phyloP scores from a whole-genome alignment of 2,329 filamentous ascomycete genomes.

The Macrophomina pseudophaseolina region DNA sequence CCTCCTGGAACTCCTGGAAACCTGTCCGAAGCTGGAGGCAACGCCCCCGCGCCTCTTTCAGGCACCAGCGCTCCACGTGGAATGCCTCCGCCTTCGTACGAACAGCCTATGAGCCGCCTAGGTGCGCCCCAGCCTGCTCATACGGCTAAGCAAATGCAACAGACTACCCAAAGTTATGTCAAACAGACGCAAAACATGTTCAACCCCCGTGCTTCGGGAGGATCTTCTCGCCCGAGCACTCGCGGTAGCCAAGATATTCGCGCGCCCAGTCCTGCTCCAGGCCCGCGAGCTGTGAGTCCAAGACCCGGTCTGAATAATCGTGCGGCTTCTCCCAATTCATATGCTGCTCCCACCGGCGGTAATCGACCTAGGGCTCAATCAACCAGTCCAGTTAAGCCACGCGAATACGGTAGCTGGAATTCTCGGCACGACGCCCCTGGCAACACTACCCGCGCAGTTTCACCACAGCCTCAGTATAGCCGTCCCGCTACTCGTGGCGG shows the following conservation, averaged over 20 bases:
- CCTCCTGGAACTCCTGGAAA: slow-evolving; percentile 30
- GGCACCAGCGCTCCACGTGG: slow-evolving; percentile 64
- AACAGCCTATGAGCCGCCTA: slow-evolving; percentile 75
- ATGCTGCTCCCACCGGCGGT: slow-evolving; percentile 46
- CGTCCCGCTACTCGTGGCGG: slow-evolving; percentile 39
- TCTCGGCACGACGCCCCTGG: slow-evolving; percentile 45
- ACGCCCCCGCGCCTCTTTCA: slow-evolving; percentile 35
- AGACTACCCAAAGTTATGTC: slow-evolving; percentile 87
- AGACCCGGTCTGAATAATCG: slow-evolving; percentile 70
- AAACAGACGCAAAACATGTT: slow-evolving; percentile 85
- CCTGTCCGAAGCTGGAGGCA: not conserved
- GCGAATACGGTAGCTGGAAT: slow-evolving; percentile 34
- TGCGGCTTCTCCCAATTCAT: slow-evolving; percentile 69
- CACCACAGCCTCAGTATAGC: slow-evolving; percentile 58
- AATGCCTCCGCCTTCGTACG: slow-evolving; percentile 87
- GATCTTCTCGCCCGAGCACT: slow-evolving; percentile 40
- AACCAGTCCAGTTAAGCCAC: slow-evolving; percentile 47
- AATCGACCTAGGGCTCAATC: slow-evolving; percentile 42
- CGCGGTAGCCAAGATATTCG: slow-evolving; percentile 48
- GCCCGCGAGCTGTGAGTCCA: slow-evolving; percentile 34
- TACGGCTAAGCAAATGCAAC: slow-evolving; percentile 93
- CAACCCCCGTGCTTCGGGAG: slow-evolving; percentile 37
- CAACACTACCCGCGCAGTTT: slow-evolving; percentile 50
- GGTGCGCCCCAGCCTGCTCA: slow-evolving; percentile 91
- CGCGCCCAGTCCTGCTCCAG: slow-evolving; percentile 33